Evolutionary conservation across 179 eudicot genomes (phyloP), one percentile per base, ranked within the genome.

Genomic region (Gypsophila paniculata): DNA sequence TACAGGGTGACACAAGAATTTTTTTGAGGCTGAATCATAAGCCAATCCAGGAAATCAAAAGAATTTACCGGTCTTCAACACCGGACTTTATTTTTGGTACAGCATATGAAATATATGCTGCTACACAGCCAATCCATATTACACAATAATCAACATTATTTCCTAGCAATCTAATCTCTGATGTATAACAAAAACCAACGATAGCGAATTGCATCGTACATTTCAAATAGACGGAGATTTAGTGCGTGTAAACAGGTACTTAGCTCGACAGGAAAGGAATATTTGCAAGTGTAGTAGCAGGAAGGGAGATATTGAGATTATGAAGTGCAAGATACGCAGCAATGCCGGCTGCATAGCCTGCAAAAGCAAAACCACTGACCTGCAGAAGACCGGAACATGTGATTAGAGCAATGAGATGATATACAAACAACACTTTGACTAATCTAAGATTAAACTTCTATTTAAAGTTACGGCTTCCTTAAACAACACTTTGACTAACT

Each of bases 311-410:
- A n/a, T 86, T 76, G 69, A 91, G 86, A 72, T 91, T 86, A 72
- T 89, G 88, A 22, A 86, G 70, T 0, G 87, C 90, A 63, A 92
- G 70, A 73, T 90, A 88, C 32, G 98, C 74, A 32, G 86, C 91
- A 69, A 92, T 83, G 11, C 91, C 96, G 22, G 94, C 90, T 46
- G 86, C 96, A 82, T 92, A 90, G 62, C 94, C 98, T 78, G 90
- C 96, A 48, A 88, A 88, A 73, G 98, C 96, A 79, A 90, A 87
- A 25, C 96, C 94, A 77, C 90, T 87, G 65, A 86, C 90, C 96
- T 92, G 86, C 76, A 75, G 8, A 75, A 61, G 19, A 57, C 51
- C 66, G 49, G 10, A 17, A 54, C 68, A 53, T 6, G 54, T 61
- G 18, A 68, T 38, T 51, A 64, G 34, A 48, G 34, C 15, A 42